Base-by-base conservation (phyloP, 129 eudicot species). In the Flaveria ramosissima region DNA sequence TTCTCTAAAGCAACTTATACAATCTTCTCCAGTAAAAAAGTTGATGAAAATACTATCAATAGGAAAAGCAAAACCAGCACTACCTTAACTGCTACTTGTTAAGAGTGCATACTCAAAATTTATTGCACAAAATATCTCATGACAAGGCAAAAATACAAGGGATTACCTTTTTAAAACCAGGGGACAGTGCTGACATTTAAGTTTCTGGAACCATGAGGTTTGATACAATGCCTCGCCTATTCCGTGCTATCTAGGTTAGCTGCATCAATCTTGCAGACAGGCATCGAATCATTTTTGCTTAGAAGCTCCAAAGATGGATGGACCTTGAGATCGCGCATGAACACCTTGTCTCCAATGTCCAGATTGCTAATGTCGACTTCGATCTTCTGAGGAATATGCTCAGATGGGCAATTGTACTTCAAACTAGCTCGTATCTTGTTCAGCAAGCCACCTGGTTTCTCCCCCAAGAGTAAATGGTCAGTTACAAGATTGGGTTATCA, bases 281-380 rank as follows among this genome's bases (percentile, higher is more conserved):
- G 97, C 62, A 89, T 80, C 14, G 55, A 32, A 46, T 95, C 94
- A 16, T 91, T 79, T 85, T 86, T 89, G 72, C 94, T 88, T 10
- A 95, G 73, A 77, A 91, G 96, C 91, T 91, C 85, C 77, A 91
- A 55, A 57, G 92, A 84, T 41, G 94, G 83, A 85, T 95, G 92
- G 70, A 95, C 93, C 70, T 72, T 66, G 4, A 89, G 72, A 23
- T 95, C 96, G 9, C 75, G 62, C 80, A 92, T 81, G 63, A 76
- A 83, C 36, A 95, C 79, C 60, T 52, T 79, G 51, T 95, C 96
- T 72, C 89, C 99, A 9, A 95, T 82, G 81, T 95, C 99, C 52
- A 95, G 88, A 78, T 78, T 84, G 81, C 97, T 89, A 47, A 95
- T 57, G 77, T 95, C 97, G 56, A 95, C 88, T 76, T 95, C 99